Evolutionary conservation across 2,329 filamentous ascomycete genomes (phyloP).

Genomic region (Alternaria tenuissima): DNA sequence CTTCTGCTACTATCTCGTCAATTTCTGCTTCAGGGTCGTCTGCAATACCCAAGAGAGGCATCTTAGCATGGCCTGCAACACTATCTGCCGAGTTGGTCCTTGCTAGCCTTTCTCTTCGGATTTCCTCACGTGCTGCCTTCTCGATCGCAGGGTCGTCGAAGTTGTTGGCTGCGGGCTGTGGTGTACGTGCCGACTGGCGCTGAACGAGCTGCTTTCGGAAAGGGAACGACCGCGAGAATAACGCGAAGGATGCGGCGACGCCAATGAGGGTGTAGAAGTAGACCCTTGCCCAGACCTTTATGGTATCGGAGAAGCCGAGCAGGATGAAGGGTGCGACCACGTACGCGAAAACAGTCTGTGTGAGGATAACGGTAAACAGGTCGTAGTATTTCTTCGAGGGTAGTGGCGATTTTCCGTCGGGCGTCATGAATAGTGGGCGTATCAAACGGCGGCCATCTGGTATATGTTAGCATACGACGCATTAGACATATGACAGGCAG

Average conservation of each 20-base stretch:
- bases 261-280: conserved; percentile 86
- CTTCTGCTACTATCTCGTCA: conserved; percentile 78
- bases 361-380: conserved; percentile 74
- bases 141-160: conserved; percentile 40
- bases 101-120: conserved; percentile 50
- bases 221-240: conserved; percentile 85
- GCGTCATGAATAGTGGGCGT: conserved; percentile 90
- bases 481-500: conserved; percentile 25
- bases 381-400: conserved; percentile 88
- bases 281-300: conserved; percentile 81
- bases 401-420: conserved; percentile 66
- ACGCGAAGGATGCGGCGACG: conserved; percentile 69
- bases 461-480: not conserved
- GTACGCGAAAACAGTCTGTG: conserved; percentile 86
- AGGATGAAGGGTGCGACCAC: conserved; percentile 85
- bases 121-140: conserved; percentile 45
- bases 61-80: conserved; percentile 54
- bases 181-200: conserved; percentile 34
- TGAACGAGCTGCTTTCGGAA: conserved; percentile 53
- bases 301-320: conserved; percentile 73
- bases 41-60: conserved; percentile 79
- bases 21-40: conserved; percentile 78
- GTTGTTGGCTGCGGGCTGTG: conserved; percentile 26
- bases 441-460: conserved; percentile 87
- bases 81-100: conserved; percentile 65